Conservation (phyloP, 306 rosid species). For the Quercus wislizeni region DNA sequence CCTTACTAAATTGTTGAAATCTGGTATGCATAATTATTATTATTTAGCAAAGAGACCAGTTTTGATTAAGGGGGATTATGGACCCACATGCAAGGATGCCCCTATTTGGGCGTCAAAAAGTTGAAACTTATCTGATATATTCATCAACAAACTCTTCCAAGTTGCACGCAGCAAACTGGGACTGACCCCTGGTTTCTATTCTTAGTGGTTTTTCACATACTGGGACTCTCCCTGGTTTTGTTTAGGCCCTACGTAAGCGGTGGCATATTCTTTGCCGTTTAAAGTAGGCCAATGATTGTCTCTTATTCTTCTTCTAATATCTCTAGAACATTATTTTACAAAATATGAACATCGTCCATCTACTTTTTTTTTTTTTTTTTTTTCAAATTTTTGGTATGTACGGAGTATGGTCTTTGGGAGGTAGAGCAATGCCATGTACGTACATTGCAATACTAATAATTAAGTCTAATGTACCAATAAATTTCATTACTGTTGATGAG, state of each 20-base stretch:
- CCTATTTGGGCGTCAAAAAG: background rate
- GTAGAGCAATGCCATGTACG: too few species aligned
- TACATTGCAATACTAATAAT: too few species aligned
- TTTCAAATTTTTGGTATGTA: too few species aligned
- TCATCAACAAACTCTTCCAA: background rate
- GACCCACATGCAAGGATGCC: slow-evolving; percentile 4
- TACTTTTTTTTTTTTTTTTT: too few species aligned
- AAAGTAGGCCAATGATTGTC: too few species aligned
- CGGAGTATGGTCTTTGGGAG: too few species aligned
- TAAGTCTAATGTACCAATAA: too few species aligned
- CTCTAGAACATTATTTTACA: too few species aligned
- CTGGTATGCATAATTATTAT: background rate
- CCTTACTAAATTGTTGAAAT: background rate
- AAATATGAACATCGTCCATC: too few species aligned
- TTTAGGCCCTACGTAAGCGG: slow-evolving; percentile 28
- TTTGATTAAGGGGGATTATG: slow-evolving; percentile 1
- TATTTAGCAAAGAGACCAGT: background rate
- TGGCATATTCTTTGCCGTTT: background rate
- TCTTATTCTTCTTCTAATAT: too few species aligned
- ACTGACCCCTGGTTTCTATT: slow-evolving; percentile 28
- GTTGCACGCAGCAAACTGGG: slow-evolving; percentile 16
- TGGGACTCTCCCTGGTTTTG: slow-evolving; percentile 29
- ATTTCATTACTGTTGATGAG: too few species aligned
- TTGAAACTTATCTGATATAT: slow-evolving; percentile 28
- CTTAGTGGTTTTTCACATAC: slow-evolving; percentile 24